Conservation (phyloP, 2,329 filamentous ascomycete species). For the Exserohilum turcica region DNA sequence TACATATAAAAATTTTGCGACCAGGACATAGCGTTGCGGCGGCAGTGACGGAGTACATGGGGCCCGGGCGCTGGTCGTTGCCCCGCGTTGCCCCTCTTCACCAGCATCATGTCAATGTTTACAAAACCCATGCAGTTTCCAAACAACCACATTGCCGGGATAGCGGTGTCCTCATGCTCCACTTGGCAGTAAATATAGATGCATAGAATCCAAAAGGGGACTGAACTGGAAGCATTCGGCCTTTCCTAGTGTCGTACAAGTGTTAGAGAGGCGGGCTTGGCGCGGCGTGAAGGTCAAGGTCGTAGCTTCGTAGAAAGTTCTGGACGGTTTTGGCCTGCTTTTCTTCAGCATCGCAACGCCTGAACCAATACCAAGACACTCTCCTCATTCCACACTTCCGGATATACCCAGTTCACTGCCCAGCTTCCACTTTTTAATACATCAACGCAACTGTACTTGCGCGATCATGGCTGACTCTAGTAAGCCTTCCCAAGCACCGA, state of each 20-base stretch:
- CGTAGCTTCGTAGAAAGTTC: constrained; percentile 43
- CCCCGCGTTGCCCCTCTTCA: constrained; percentile 40
- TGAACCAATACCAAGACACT: constrained; percentile 3
- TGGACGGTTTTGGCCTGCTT: constrained; percentile 34
- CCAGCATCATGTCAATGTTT: constrained; percentile 16
- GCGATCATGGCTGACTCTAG: constrained; percentile 35
- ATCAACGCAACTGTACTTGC: constrained; percentile 3
- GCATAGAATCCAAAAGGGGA: not conserved
- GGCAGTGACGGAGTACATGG: not conserved
- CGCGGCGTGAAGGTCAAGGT: constrained; percentile 21
- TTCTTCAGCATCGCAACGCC: constrained; percentile 27
- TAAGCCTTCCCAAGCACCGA: constrained; percentile 15
- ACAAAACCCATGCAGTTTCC: constrained; percentile 4
- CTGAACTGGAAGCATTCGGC: not conserved
- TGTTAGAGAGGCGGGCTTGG: constrained; percentile 29
- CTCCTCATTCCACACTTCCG: not conserved
- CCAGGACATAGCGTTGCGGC: not conserved
- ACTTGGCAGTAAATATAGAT: not conserved
- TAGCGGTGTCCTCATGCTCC: not conserved
- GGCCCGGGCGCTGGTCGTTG: not conserved
- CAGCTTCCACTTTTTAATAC: not conserved
- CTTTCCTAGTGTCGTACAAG: not conserved
- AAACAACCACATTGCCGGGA: not conserved
- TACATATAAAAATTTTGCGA: not conserved
- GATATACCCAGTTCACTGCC: not conserved